phyloP scores from a whole-genome alignment of 495 filamentous ascomycete genomes.

The Penicillium diatomitis region DNA sequence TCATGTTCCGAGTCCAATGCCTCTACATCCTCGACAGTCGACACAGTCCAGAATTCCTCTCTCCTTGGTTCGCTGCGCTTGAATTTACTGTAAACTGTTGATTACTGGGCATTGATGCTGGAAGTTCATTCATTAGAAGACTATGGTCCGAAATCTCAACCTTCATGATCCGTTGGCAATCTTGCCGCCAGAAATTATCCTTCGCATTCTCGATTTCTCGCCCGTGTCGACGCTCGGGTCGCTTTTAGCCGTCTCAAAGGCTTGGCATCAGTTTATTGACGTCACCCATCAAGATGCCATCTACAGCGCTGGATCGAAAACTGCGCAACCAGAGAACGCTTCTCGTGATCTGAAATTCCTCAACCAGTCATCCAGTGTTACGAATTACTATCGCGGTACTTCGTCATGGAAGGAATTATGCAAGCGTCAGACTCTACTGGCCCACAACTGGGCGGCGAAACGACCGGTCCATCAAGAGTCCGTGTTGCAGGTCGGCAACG shows the following conservation, averaged over 20 bases:
- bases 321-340: slow-evolving; percentile 9
- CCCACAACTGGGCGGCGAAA: slow-evolving; percentile 25
- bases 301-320: slow-evolving; percentile 25
- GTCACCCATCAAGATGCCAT: slow-evolving; percentile 32
- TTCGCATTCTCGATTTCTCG: slow-evolving; percentile 28
- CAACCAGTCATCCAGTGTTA: slow-evolving; percentile 10
- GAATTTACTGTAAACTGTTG: too few species aligned
- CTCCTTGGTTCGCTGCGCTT: too few species aligned
- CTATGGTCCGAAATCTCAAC: background rate
- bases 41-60: too few species aligned
- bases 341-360: slow-evolving; percentile 19
- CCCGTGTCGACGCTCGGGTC: slow-evolving; percentile 24
- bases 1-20: too few species aligned
- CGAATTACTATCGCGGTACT: slow-evolving; percentile 15
- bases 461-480: slow-evolving; percentile 22
- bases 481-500: slow-evolving; percentile 29
- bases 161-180: slow-evolving; percentile 22
- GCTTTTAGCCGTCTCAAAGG: slow-evolving; percentile 24
- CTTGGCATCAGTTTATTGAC: slow-evolving; percentile 35
- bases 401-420: slow-evolving; percentile 32
- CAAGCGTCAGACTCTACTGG: slow-evolving; percentile 26
- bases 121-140: too few species aligned
- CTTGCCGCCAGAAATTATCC: slow-evolving; percentile 29
- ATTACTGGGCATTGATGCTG: too few species aligned
- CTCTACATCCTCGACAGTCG: too few species aligned